These are phyloP conservation scores for Dicorynia guianensis DNA, from an alignment of 306 rosid genomes.

Conservation along the genomic window DNA sequence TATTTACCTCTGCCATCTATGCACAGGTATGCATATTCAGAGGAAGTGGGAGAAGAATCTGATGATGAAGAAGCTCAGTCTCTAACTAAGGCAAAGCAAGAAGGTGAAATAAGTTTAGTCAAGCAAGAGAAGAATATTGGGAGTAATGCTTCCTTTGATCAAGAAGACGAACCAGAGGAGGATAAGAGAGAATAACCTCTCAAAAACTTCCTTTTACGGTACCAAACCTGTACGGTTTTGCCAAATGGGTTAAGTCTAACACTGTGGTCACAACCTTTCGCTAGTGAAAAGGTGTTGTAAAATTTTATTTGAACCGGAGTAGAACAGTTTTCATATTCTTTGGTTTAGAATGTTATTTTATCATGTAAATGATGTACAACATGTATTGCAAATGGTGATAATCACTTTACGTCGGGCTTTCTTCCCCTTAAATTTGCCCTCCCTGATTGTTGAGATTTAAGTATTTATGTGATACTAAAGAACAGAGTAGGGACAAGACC, in stretches of 20 bases:
- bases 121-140: constrained; percentile 66
- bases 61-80: constrained; percentile 87
- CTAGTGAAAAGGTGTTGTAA: constrained; percentile 50
- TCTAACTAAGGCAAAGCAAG: constrained; percentile 66
- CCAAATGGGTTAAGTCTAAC: constrained; percentile 32
- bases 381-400: constrained; percentile 37
- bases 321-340: constrained; percentile 43
- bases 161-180: constrained; percentile 76
- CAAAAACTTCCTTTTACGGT: constrained; percentile 16
- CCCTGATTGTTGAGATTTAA: no score
- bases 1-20: constrained; percentile 27
- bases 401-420: not conserved
- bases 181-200: constrained; percentile 76
- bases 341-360: constrained; percentile 37
- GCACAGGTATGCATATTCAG: constrained; percentile 91
- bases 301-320: constrained; percentile 43
- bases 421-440: no score
- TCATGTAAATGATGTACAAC: constrained; percentile 54
- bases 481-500: no score
- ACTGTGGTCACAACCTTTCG: constrained; percentile 38
- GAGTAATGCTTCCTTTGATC: constrained; percentile 43
- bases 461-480: no score
- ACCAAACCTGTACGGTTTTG: constrained; percentile 28
- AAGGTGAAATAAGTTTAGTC: constrained; percentile 69
- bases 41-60: constrained; percentile 78